phyloP scores from a whole-genome alignment of 192 early-diverging fungal genomes.

The Jimgerdemannia flammicorona region DNA sequence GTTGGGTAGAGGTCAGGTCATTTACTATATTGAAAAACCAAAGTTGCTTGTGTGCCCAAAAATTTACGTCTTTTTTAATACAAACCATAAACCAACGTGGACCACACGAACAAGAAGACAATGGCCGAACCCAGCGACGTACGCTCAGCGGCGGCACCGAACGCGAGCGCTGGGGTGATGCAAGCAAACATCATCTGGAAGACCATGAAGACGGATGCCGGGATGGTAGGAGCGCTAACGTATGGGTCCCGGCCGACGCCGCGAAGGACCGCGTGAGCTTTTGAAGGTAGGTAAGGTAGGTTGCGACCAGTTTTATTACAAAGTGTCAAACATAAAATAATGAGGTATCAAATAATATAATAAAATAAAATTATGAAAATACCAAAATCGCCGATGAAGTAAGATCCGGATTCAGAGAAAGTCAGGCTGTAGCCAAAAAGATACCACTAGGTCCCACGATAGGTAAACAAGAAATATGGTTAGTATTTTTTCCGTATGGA shows the following conservation, averaged over 20 bases:
- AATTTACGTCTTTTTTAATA: slow-evolving; percentile 1
- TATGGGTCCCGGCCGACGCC: too few relatives aligned
- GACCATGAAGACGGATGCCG: too few relatives aligned
- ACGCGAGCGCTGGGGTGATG: slow-evolving; percentile 44
- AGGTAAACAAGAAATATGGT: too few relatives aligned
- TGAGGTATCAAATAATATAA: too few relatives aligned
- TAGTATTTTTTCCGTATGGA: too few relatives aligned
- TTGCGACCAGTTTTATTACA: too few relatives aligned
- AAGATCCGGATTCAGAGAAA: slow-evolving; percentile 59
- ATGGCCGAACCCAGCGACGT: slow-evolving; percentile 18
- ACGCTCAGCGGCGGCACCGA: slow-evolving; percentile 71
- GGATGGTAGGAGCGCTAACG: too few relatives aligned
- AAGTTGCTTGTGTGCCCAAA: neutral
- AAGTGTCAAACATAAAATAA: too few relatives aligned
- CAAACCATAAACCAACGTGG: slow-evolving; percentile 58
- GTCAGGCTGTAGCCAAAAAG: slow-evolving; percentile 70
- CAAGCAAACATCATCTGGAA: too few relatives aligned
- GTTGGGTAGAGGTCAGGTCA: slow-evolving; percentile 5
- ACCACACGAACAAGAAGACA: slow-evolving; percentile 64
- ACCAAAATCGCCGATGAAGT: slow-evolving; percentile 68
- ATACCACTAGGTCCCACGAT: slow-evolving; percentile 49
- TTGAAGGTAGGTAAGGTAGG: too few relatives aligned
- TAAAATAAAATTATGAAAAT: too few relatives aligned
- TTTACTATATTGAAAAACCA: neutral
- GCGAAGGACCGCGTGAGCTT: too few relatives aligned